Conservation (phyloP, 2,329 filamentous ascomycete species). For the Neofusicoccum sp. region DNA sequence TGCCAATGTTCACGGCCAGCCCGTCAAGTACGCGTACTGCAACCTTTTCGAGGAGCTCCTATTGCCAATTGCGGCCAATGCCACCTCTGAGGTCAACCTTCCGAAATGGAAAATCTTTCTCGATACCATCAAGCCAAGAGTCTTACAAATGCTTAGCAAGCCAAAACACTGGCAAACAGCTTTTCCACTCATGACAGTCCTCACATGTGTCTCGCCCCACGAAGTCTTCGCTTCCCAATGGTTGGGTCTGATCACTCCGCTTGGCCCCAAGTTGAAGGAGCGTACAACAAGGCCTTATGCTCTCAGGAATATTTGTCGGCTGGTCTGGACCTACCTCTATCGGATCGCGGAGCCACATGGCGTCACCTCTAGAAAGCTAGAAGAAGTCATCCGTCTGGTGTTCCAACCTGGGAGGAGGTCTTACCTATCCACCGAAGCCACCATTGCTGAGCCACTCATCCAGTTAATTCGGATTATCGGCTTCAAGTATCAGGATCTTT, state of each 20-base stretch:
- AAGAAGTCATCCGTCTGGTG: slow-evolving; percentile 83
- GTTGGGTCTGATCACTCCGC: slow-evolving; percentile 73
- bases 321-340: slow-evolving; percentile 94
- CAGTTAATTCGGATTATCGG: slow-evolving; percentile 94
- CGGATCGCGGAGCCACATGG: slow-evolving; percentile 67
- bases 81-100: slow-evolving; percentile 71
- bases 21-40: slow-evolving; percentile 91
- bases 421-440: slow-evolving; percentile 76
- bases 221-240: slow-evolving; percentile 85
- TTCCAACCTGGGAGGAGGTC: slow-evolving; percentile 77
- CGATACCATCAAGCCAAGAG: slow-evolving; percentile 70
- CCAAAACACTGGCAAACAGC: slow-evolving; percentile 88
- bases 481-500: slow-evolving; percentile 89
- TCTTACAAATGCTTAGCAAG: slow-evolving; percentile 84
- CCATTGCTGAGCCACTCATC: slow-evolving; percentile 85
- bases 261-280: slow-evolving; percentile 83
- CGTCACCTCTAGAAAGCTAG: slow-evolving; percentile 72
- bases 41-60: slow-evolving; percentile 85
- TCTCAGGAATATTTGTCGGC: slow-evolving; percentile 81
- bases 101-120: slow-evolving; percentile 87
- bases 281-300: slow-evolving; percentile 73
- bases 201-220: slow-evolving; percentile 82
- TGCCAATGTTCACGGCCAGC: slow-evolving; percentile 78
- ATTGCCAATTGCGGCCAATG: slow-evolving; percentile 80
- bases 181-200: slow-evolving; percentile 81